A percentile compares a stretch with the other conserved stretches of the same genome.
These are phyloP conservation scores for Cyberlindnera meyerae DNA, from an alignment of 805 yeast species.

Conservation along the genomic window DNA sequence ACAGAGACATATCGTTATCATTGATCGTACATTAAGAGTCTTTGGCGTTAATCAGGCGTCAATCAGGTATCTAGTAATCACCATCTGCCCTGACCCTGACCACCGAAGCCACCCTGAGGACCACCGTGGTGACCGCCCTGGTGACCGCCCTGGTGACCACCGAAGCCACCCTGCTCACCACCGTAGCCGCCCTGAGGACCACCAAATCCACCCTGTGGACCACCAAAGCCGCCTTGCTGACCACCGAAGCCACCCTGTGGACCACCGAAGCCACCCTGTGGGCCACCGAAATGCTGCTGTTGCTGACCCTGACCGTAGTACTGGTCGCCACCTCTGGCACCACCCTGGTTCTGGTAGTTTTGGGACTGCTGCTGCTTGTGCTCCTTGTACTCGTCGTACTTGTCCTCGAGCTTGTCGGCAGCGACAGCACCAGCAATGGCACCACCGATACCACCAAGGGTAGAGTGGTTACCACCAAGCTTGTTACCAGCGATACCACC, in stretches of 20 bases:
- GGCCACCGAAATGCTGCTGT: conserved; percentile 15
- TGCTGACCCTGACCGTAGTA: conserved; percentile 14
- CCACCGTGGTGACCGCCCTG: conserved; percentile 14
- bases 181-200: conserved; percentile 20
- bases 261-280: conserved; percentile 12
- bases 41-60: no score
- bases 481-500: conserved; percentile 51
- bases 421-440: conserved; percentile 51
- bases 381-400: conserved; percentile 26
- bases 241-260: conserved; percentile 16
- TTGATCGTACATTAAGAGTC: no score
- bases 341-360: conserved; percentile 19
- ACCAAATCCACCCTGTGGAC: conserved; percentile 19
- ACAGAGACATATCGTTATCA: neutral
- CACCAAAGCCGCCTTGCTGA: conserved; percentile 18
- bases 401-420: conserved; percentile 46
- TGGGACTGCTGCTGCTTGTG: conserved; percentile 8
- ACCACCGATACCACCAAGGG: conserved; percentile 45
- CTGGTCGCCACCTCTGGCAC: conserved; percentile 18
- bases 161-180: conserved; percentile 19
- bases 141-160: conserved; percentile 20
- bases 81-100: conserved; percentile 23
- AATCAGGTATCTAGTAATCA: no score
- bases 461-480: conserved; percentile 32
- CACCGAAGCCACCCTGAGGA: conserved; percentile 16